Percentiles rank a stretch among this genome's conserved stretches.
phyloP scores from a whole-genome alignment of 202 grass and related monocot species.

The Eragrostis tef region DNA sequence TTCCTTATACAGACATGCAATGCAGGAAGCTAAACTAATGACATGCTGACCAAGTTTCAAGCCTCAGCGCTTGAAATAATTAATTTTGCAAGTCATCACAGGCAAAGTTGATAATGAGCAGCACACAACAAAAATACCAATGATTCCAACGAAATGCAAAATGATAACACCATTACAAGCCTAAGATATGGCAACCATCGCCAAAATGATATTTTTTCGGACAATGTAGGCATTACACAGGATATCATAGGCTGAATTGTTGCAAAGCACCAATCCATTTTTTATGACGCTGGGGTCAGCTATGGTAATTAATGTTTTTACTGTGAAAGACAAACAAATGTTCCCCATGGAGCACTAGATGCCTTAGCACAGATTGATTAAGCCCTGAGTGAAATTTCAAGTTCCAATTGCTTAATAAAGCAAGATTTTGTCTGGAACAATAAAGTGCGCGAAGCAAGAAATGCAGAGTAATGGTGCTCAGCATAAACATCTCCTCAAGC shows the following conservation, averaged over 20 bases:
- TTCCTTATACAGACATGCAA: not conserved
- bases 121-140: not conserved
- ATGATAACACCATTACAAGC: not conserved
- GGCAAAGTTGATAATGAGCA: not conserved
- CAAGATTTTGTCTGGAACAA: not conserved
- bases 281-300: no score
- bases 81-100: constrained; percentile 38
- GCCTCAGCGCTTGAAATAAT: constrained; percentile 19
- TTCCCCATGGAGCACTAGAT: not conserved
- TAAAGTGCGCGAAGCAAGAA: not conserved
- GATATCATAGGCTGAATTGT: constrained; percentile 33
- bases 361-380: not conserved
- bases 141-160: constrained; percentile 2
- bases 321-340: not conserved
- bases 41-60: not conserved
- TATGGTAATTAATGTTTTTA: no score
- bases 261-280: not conserved
- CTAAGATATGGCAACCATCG: constrained; percentile 27
- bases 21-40: constrained; percentile 3
- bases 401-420: not conserved
- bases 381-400: not conserved
- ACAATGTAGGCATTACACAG: constrained; percentile 42
- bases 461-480: not conserved
- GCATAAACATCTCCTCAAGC: not conserved
- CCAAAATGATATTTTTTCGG: constrained; percentile 37